phyloP scores from a whole-genome alignment of 2,329 filamentous ascomycete species.

The Aspergillus awamori region DNA sequence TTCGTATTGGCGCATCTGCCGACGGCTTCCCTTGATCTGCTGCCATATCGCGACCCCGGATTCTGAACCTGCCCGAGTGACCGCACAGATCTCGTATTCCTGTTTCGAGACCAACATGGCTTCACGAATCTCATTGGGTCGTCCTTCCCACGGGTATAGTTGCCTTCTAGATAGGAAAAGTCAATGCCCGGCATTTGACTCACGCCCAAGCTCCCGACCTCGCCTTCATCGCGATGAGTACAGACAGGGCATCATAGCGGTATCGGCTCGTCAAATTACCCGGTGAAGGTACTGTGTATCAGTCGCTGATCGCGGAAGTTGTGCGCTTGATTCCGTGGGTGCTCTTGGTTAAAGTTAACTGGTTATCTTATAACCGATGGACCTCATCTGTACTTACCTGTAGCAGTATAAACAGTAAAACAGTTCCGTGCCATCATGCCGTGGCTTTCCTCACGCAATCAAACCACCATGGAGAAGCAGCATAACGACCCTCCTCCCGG shows the following conservation, averaged over 20 bases:
- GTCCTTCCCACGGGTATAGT: too few species aligned
- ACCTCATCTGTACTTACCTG: not conserved
- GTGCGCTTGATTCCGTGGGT: not conserved
- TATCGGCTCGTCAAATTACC: not conserved
- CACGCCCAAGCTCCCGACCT: not conserved
- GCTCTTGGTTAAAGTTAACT: not conserved
- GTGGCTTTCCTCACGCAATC: not conserved
- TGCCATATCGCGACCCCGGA: not conserved
- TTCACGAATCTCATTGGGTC: not conserved
- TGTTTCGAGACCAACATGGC: not conserved
- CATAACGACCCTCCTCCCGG: conserved; percentile 6
- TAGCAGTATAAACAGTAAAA: not conserved
- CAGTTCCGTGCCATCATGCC: not conserved
- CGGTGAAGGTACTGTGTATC: not conserved
- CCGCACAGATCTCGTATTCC: not conserved
- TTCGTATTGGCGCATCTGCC: conserved; percentile 17
- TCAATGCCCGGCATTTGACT: not conserved
- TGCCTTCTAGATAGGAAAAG: not conserved
- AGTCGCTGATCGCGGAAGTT: not conserved
- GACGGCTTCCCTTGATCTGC: conserved; percentile 6
- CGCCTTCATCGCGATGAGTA: not conserved
- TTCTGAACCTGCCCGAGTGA: not conserved
- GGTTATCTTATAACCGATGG: not conserved
- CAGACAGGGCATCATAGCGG: not conserved
- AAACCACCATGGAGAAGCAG: conserved; percentile 24